Evolutionary conservation across 306 rosid species (phyloP), one percentile per base, ranked within the genome.

Genomic region (Ceratonia siliqua): DNA sequence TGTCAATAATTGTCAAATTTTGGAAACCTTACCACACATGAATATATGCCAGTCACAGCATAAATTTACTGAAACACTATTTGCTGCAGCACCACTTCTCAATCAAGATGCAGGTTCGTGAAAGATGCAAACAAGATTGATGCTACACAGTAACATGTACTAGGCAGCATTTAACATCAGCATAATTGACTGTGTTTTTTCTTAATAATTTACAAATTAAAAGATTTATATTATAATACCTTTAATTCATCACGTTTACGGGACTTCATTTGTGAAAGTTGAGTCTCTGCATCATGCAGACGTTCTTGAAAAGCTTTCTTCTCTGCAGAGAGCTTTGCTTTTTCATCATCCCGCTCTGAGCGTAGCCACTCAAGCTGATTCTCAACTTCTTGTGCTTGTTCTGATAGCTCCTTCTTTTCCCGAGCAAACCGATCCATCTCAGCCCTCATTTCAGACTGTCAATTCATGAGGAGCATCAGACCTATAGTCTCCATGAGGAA

Each of bases 351-450:
- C 68, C 96, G 91, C 87, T 95, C 99, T 27, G 99, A 89, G 74
- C 96, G 98, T 46, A 82, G 82, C 99, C 99, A 95, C 76, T 92
- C 99, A 74, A 95, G 98, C 92, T 95, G 99, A 80, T 96, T 91
- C 87, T 91, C 98, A 57, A 84, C 74, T 76, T 94, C 94, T 72
- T 87, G 98, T 35, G 83, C 59, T 58, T 84, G 97, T 49, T 91
- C 96, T 21, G 81, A 79, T n/a, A 88, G 87, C 78, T 88, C 97
- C 91, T 91, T 94, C 85, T 82, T 91, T 86, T 91, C 97, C 32
- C 96, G 89, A 72, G 91, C 84, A 83, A 85, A 90, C 22, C 91
- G 86, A 67, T 94, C 98, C 78, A 76, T 55, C 84, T 94, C 98
- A 9, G 93, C 80, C 84, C 85, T 94, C 91, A 90, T 84, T 81